Conservation (phyloP, 2,329 filamentous ascomycete genomes). For the Phaeosphaeria sp. region DNA sequence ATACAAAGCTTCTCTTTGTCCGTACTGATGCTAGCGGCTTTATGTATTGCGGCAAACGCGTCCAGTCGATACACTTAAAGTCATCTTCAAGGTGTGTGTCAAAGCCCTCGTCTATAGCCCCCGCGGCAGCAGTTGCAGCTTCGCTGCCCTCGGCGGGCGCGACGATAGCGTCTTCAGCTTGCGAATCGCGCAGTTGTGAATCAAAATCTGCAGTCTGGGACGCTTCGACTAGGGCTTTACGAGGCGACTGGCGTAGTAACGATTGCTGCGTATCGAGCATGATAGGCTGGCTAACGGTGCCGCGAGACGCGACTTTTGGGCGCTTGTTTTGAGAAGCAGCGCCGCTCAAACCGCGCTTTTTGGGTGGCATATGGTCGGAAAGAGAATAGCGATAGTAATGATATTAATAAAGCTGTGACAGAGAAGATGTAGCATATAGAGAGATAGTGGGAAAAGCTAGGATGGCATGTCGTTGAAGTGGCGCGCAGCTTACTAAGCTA, state of each 20-base stretch:
- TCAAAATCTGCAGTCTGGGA: neutral
- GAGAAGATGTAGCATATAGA: too few species aligned
- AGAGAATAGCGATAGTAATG: too few species aligned
- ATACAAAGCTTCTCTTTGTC: neutral
- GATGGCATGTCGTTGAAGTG: too few species aligned
- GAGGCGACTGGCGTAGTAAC: neutral
- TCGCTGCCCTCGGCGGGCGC: constrained; percentile 1
- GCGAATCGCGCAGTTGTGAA: constrained; percentile 1
- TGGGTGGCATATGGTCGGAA: neutral
- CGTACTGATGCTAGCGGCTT: neutral
- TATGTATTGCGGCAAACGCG: neutral
- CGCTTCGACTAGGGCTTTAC: neutral
- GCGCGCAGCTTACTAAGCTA: too few species aligned
- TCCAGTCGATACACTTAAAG: constrained; percentile 1
- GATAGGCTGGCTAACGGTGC: neutral
- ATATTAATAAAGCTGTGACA: too few species aligned
- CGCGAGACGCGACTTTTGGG: neutral
- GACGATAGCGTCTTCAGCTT: constrained; percentile 4
- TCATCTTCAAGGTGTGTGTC: constrained; percentile 1
- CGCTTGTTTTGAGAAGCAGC: neutral
- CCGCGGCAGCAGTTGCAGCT: neutral
- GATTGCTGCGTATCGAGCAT: neutral
- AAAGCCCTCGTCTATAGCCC: neutral
- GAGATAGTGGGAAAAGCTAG: too few species aligned
- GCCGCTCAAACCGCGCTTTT: neutral